Evolutionary conservation across 495 filamentous ascomycete genomes (phyloP), one percentile per base, ranked within the genome.

Genomic region (Neurospora sp.): DNA sequence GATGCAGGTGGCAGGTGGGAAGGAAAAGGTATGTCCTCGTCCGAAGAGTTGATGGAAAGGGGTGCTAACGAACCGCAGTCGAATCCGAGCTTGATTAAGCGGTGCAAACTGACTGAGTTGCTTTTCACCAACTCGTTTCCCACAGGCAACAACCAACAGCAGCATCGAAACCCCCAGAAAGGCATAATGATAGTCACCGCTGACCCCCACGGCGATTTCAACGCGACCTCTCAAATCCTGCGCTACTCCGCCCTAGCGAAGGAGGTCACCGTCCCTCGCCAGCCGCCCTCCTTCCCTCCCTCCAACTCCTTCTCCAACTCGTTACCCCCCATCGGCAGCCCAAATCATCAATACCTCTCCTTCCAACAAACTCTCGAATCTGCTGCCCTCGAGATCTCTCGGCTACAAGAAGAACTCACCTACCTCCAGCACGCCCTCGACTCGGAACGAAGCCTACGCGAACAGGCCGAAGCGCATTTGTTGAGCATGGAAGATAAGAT

Each of bases 111-210:
- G 74, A 99, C 96, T 0, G 96, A 99, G 80, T 87, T 99, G 5
- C 86, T 99, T 31, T 98, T 99, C 83, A 96, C 94, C 23, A 98
- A 98, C 81, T 95, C 91, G 2, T 97, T 97, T 82, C 91, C 94
- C 3, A 91, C 91, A 0, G 78, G 89, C 1, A 86, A 87, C 23
- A 80, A 81, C 20, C 79, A 81, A 16, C 77, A 72, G 7, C 77
- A 80, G 7, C 76, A 77, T 70, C 83, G 84, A 1, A 87, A 87
- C 27, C 91, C 93, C 0, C 95, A 97, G 80, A 96, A 93, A 79
- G 93, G 92, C 0, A 88, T 95, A 77, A 98, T 99, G 96, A 92
- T 98, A 59, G 96, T 98, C 23, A 97, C 96, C 2, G 96, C 96
- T 0, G 96, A 99, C 78, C 95, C 96, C 0, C 77, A 92, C 18